phyloP scores from a whole-genome alignment of 2,329 filamentous ascomycete genomes.

The Fusarium citri region DNA sequence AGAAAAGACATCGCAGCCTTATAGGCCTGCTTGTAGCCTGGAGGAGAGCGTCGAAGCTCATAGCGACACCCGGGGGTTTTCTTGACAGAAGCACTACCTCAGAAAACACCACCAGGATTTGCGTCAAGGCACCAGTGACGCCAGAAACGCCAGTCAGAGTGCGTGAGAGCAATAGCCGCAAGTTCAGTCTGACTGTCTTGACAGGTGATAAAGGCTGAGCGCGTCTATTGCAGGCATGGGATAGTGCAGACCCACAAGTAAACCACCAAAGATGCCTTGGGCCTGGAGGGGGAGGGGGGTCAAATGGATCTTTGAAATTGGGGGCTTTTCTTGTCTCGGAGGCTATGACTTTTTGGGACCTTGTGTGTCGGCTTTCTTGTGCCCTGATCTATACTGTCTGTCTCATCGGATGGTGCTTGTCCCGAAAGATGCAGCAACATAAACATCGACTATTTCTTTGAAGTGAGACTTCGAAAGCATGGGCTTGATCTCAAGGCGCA shows the following conservation, averaged over 20 bases:
- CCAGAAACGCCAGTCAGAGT: conserved; percentile 46
- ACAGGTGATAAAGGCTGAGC: conserved; percentile 49
- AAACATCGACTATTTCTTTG: conserved; percentile 28
- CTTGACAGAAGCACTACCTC: conserved; percentile 27
- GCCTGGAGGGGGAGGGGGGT: conserved; percentile 26
- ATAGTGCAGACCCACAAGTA: conserved; percentile 43
- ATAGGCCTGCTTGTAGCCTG: conserved; percentile 57
- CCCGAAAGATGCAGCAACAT: conserved; percentile 10
- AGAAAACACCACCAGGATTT: conserved; percentile 33
- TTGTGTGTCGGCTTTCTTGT: conserved; percentile 39
- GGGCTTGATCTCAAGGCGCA: conserved; percentile 45
- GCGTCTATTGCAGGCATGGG: conserved; percentile 48
- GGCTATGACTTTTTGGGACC: conserved; percentile 24
- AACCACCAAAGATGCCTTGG: conserved; percentile 46
- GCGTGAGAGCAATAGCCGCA: conserved; percentile 47
- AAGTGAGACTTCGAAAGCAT: conserved; percentile 34
- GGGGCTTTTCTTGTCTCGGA: conserved; percentile 34
- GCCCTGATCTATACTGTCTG: conserved; percentile 33
- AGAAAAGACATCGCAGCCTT: conserved; percentile 65
- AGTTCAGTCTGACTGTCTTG: conserved; percentile 48
- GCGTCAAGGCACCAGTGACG: conserved; percentile 49
- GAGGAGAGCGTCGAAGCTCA: conserved; percentile 34
- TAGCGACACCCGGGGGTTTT: conserved; percentile 43
- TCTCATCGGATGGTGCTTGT: conserved; percentile 26
- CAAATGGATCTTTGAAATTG: conserved; percentile 38